phyloP scores from a whole-genome alignment of 176 grass and related monocot species.

The Elymus sibiricus region DNA sequence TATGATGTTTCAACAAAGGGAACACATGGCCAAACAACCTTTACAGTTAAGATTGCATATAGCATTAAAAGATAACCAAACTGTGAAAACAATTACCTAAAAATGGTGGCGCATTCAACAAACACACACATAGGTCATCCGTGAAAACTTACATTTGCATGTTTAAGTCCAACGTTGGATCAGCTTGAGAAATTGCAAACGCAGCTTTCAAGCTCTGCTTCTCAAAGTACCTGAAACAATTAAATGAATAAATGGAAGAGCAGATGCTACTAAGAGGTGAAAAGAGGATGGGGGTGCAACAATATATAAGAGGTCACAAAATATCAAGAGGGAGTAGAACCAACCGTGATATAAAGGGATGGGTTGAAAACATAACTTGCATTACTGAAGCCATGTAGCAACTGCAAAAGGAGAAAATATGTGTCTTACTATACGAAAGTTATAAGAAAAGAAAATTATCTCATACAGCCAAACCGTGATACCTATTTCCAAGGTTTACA shows the following conservation, averaged over 20 bases:
- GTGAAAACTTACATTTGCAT: slow-evolving; percentile 82
- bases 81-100: not conserved
- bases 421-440: not conserved
- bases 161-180: slow-evolving; percentile 92
- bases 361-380: slow-evolving; percentile 90
- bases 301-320: not conserved
- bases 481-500: slow-evolving; percentile 96
- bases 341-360: slow-evolving; percentile 76
- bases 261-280: not conserved
- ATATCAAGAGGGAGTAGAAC: slow-evolving; percentile 16
- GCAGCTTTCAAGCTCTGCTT: slow-evolving; percentile 87
- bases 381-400: slow-evolving; percentile 98
- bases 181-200: slow-evolving; percentile 60
- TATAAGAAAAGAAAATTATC: slow-evolving; percentile 25
- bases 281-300: not conserved
- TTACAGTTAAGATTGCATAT: slow-evolving; percentile 3
- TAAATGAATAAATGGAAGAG: not conserved
- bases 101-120: not conserved
- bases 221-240: slow-evolving; percentile 71
- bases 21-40: not conserved
- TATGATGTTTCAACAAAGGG: not conserved
- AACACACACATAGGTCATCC: slow-evolving; percentile 1
- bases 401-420: slow-evolving; percentile 28
- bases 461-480: not conserved
- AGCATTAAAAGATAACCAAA: slow-evolving; percentile 13